A percentile compares a stretch with the other conserved stretches of the same genome.
phyloP scores from a whole-genome alignment of 495 filamentous ascomycete genomes.

The Hypoxylon perforatum region DNA sequence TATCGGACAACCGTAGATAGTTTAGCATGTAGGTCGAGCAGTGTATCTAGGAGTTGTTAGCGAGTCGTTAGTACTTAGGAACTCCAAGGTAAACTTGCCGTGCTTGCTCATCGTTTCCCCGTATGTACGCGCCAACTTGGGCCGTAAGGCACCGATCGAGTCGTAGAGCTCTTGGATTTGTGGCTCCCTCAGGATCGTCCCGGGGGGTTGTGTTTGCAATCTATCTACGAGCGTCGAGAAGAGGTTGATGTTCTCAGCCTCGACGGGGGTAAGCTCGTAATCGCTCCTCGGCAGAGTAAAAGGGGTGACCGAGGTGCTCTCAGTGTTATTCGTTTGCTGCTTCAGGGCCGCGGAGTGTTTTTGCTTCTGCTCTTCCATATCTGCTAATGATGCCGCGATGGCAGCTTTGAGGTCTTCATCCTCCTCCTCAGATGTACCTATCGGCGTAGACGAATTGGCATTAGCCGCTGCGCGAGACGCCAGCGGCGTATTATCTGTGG shows the following conservation, averaged over 20 bases:
- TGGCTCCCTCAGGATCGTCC: constrained; percentile 92
- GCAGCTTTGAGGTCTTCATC: constrained; percentile 95
- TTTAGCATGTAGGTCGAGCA: constrained; percentile 94
- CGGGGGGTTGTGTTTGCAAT: constrained; percentile 92
- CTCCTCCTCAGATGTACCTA: constrained; percentile 75
- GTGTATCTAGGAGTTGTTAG: constrained; percentile 70
- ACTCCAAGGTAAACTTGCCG: constrained; percentile 64
- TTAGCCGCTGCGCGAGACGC: constrained; percentile 51
- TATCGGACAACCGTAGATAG: constrained; percentile 97
- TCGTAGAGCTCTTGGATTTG: constrained; percentile 99
- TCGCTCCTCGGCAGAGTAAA: constrained; percentile 80
- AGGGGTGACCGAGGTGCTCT: constrained; percentile 49
- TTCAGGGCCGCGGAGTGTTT: constrained; percentile 84
- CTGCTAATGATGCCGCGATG: constrained; percentile 93
- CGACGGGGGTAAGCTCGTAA: constrained; percentile 92
- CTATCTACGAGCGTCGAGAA: constrained; percentile 95
- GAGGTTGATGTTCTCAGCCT: constrained; percentile 97
- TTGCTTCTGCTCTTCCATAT: constrained; percentile 99
- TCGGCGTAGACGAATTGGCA: constrained; percentile 49
- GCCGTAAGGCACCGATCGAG: constrained; percentile 89
- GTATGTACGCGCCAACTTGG: constrained; percentile 95
- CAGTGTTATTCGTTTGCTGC: constrained; percentile 67
- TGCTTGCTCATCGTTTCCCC: constrained; percentile 99
- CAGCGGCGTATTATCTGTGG: constrained; percentile 49
- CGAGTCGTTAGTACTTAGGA: constrained; percentile 42